Conservation (phyloP, 345 rosid species). For the Rhodomyrtus tomentosa region DNA sequence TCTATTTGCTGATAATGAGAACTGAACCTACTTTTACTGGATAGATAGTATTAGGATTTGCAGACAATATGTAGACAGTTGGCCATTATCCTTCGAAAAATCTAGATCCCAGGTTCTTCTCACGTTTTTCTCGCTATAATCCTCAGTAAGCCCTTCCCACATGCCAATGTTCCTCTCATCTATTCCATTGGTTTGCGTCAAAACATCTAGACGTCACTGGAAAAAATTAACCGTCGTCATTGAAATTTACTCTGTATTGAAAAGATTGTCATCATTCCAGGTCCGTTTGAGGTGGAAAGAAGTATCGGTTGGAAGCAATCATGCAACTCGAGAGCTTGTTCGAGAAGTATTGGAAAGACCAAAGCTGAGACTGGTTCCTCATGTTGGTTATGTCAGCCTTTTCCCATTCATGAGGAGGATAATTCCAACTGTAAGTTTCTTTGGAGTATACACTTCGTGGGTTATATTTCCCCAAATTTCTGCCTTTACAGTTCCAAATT, state of each 20-base stretch:
- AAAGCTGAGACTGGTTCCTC: conserved; percentile 68
- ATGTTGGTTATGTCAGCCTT: conserved; percentile 87
- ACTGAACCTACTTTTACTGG: not conserved
- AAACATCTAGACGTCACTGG: not conserved
- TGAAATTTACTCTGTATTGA: not conserved
- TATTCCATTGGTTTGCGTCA: not conserved
- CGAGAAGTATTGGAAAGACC: conserved; percentile 67
- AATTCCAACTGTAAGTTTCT: conserved; percentile 73
- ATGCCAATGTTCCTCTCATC: not conserved
- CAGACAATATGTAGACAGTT: not conserved
- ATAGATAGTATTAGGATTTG: not conserved
- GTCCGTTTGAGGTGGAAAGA: conserved; percentile 80
- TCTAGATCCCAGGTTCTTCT: not conserved
- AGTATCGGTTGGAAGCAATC: conserved; percentile 21
- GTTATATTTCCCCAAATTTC: not conserved
- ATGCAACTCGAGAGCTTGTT: conserved; percentile 50
- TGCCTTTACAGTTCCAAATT: not conserved
- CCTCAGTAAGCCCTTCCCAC: not conserved
- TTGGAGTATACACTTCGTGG: not conserved
- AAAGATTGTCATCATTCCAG: conserved; percentile 22
- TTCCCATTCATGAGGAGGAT: conserved; percentile 81
- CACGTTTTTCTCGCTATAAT: not conserved
- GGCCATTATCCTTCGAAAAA: not conserved
- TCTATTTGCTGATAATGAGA: not conserved
- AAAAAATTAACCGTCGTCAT: not conserved